Conservation (phyloP, 768 basidiomycete genomes). For the Sutorius australiensis region DNA sequence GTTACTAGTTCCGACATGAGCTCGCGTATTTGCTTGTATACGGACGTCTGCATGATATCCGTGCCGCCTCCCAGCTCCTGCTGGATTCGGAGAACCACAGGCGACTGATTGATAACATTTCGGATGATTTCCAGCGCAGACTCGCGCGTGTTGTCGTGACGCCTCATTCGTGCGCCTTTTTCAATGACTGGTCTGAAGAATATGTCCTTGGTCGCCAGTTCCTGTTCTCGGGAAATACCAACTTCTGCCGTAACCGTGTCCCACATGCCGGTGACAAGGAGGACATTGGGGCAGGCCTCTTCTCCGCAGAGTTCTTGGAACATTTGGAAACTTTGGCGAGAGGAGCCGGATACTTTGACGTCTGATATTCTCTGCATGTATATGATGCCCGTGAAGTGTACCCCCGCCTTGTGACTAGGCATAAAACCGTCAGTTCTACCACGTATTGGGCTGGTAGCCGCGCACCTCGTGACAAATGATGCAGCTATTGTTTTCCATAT, state of each 20-base stretch:
- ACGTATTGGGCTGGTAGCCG: neutral
- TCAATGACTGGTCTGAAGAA: conserved; percentile 52
- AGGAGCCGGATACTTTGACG: conserved; percentile 44
- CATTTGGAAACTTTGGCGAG: conserved; percentile 45
- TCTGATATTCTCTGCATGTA: conserved; percentile 53
- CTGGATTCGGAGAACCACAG: conserved; percentile 48
- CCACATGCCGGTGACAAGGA: conserved; percentile 55
- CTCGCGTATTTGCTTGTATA: conserved; percentile 48
- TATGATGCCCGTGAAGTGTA: conserved; percentile 43
- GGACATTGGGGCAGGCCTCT: conserved; percentile 41
- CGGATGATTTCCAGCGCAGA: conserved; percentile 46
- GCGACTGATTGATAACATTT: conserved; percentile 35
- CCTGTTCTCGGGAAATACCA: conserved; percentile 38
- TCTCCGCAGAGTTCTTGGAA: conserved; percentile 53
- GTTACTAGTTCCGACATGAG: conserved; percentile 45
- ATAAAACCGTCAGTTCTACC: neutral
- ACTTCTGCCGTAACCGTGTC: conserved; percentile 33
- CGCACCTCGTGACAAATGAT: conserved; percentile 27
- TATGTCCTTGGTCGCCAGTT: conserved; percentile 38
- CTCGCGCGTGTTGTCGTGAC: conserved; percentile 40
- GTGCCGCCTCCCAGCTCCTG: conserved; percentile 46
- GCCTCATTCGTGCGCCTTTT: conserved; percentile 41
- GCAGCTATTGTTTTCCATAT: conserved; percentile 48
- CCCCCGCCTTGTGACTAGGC: conserved; percentile 22
- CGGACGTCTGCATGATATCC: conserved; percentile 48